These are phyloP conservation scores for Mycosarcoma maydis DNA, from an alignment of 1,284 basidiomycete species.

Conservation along the genomic window DNA sequence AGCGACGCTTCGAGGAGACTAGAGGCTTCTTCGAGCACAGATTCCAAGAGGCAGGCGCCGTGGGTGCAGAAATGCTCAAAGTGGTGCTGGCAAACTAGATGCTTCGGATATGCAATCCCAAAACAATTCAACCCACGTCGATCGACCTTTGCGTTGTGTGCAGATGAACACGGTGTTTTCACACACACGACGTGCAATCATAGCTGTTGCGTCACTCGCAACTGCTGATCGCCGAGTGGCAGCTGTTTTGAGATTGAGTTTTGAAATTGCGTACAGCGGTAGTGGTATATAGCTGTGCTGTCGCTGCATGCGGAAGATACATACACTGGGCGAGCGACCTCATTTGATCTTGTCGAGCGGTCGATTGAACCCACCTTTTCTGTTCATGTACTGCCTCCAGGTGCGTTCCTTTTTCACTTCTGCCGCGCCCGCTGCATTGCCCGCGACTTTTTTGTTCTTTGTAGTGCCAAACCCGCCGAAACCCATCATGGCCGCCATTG, in stretches of 20 bases:
- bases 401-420: conserved; percentile 87
- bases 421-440: conserved; percentile 70
- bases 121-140: too few relatives aligned
- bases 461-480: conserved; percentile 86
- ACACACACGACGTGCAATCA: too few relatives aligned
- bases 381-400: conserved; percentile 96
- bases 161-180: too few relatives aligned
- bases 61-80: conserved; percentile 91
- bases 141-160: too few relatives aligned
- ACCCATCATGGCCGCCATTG: conserved; percentile 90
- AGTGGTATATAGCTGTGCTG: too few relatives aligned
- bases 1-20: conserved; percentile 83
- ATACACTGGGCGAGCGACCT: too few relatives aligned
- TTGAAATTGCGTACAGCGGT: too few relatives aligned
- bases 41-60: conserved; percentile 83
- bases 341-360: conserved; percentile 53
- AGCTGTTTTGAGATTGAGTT: too few relatives aligned
- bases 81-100: conserved; percentile 70
- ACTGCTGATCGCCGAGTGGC: too few relatives aligned
- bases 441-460: conserved; percentile 81
- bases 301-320: too few relatives aligned
- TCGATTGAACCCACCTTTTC: conserved; percentile 55
- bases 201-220: too few relatives aligned
- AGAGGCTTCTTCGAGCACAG: conserved; percentile 81
- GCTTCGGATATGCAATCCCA: not conserved